Evolutionary conservation across 1,139 yeast genomes (phyloP).

Genomic region (Debaryomycetaceae sp.): DNA sequence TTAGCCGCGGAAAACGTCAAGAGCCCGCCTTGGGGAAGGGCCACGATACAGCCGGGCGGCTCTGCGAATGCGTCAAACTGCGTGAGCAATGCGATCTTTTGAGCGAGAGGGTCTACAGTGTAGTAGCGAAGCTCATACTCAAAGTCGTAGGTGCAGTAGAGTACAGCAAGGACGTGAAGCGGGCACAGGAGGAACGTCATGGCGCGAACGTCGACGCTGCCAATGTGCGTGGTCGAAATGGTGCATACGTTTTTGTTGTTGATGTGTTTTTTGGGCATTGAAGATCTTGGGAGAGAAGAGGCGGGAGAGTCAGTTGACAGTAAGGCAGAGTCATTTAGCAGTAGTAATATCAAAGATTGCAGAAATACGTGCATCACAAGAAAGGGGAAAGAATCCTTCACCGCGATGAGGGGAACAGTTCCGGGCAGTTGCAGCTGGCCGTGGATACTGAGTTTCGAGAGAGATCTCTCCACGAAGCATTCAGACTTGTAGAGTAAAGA

Average conservation of each 20-base stretch:
- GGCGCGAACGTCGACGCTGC: constrained; percentile 19
- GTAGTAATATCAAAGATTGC: constrained; percentile 17
- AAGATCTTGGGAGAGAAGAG: too few relatives aligned
- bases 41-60: constrained; percentile 20
- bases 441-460: constrained; percentile 10
- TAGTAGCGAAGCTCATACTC: constrained; percentile 23
- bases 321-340: constrained; percentile 3
- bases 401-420: constrained; percentile 12
- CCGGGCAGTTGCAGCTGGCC: constrained; percentile 23
- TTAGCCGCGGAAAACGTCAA: constrained; percentile 19
- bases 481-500: too few relatives aligned
- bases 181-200: constrained; percentile 9
- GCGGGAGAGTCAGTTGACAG: background rate
- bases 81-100: constrained; percentile 4
- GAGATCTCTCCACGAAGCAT: constrained; percentile 3
- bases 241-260: constrained; percentile 5
- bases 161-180: constrained; percentile 15
- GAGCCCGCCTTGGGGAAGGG: constrained; percentile 18
- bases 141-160: constrained; percentile 27
- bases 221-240: constrained; percentile 11
- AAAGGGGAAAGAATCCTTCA: constrained; percentile 6
- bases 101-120: constrained; percentile 5
- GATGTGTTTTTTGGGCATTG: constrained; percentile 1
- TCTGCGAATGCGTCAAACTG: constrained; percentile 27
- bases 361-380: constrained; percentile 20